Evolutionary conservation across 177 flowering plant species (phyloP), one percentile per base, ranked within the genome.

Genomic region (Vitis hybrid): DNA sequence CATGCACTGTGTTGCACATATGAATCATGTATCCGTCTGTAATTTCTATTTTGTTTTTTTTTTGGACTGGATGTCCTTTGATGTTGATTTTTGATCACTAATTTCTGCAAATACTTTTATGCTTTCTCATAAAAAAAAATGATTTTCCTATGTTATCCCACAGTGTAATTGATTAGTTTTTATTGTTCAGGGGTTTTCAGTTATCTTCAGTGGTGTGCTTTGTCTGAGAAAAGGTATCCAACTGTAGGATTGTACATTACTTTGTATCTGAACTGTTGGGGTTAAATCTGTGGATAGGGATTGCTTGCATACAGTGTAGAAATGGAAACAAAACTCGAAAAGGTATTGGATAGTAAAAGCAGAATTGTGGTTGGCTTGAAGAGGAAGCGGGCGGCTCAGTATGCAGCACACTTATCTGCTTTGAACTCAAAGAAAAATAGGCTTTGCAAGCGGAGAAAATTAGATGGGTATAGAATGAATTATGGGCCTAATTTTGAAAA

Each of bases 281-380:
- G 66, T 67, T 74, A 68, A 21, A 73, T 59, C 65, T 69, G 75
- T 69, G 64, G 72, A 63, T 73, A 79, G 83, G 71, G 70, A 85
- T 87, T 78, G 79, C 77, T 73, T 63, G 80, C 77, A 76, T 74
- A 64, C 14, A 46, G 0, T 12, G 52, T 79, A 80, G 61, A 71
- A 76, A 91, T 91, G 92, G 92, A 89, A 70, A 65, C 80, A 68
- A 81, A 74, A 75, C 68, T 60, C 84, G 89, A 65, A 75, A 81
- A 76, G 89, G 97, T 69, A 81, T 88, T 74, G 91, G 89, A 68
- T 88, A 85, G 80, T 80, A 68, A 75, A 2, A 69, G 59, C 49
- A 76, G 65, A 65, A 68, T 74, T 56, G 55, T 66, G 64, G 78
- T 68, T 70, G 80, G 79, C 64, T 60, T 74, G 66, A 88, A 86